Evolutionary conservation across 306 rosid genomes (phyloP).

Genomic region (Ormosia emarginata): DNA sequence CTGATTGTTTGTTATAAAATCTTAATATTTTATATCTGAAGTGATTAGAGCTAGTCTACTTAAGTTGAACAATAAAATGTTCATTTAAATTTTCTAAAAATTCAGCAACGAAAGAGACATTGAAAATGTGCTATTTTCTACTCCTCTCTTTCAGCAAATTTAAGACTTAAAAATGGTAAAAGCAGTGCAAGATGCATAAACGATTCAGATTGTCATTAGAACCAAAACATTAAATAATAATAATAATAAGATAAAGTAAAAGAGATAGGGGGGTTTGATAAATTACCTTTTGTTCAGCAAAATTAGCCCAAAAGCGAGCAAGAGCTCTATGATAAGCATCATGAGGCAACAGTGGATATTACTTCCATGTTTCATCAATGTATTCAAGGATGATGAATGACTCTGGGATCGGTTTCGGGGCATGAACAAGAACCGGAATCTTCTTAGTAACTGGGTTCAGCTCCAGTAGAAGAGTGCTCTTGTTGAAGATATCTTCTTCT

Average conservation of each 20-base stretch:
- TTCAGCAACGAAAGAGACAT: too few species aligned
- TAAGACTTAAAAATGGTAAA: too few species aligned
- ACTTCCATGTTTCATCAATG: slow-evolving; percentile 26
- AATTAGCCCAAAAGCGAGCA: slow-evolving; percentile 31
- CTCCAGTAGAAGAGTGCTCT: slow-evolving; percentile 26
- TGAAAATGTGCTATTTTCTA: too few species aligned
- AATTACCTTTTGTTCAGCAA: slow-evolving; percentile 22
- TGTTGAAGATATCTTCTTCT: slow-evolving; percentile 39
- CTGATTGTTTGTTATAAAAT: too few species aligned
- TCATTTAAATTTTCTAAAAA: too few species aligned
- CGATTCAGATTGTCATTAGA: background rate
- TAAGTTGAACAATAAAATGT: too few species aligned
- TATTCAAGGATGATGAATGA: slow-evolving; percentile 35
- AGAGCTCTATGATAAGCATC: slow-evolving; percentile 31
- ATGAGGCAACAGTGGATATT: slow-evolving; percentile 30
- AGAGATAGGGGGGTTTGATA: background rate
- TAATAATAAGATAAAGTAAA: background rate
- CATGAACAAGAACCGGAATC: slow-evolving; percentile 21
- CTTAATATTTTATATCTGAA: too few species aligned
- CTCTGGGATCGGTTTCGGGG: slow-evolving; percentile 3
- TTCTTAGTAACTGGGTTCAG: slow-evolving; percentile 36
- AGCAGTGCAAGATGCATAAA: background rate
- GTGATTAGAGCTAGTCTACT: too few species aligned
- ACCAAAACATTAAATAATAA: background rate
- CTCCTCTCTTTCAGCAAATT: too few species aligned